Percentiles rank a stretch among this genome's conserved stretches.
These are phyloP conservation scores for Solanum pinnatisectum DNA, from an alignment of 257 asterid genomes.

Conservation along the genomic window DNA sequence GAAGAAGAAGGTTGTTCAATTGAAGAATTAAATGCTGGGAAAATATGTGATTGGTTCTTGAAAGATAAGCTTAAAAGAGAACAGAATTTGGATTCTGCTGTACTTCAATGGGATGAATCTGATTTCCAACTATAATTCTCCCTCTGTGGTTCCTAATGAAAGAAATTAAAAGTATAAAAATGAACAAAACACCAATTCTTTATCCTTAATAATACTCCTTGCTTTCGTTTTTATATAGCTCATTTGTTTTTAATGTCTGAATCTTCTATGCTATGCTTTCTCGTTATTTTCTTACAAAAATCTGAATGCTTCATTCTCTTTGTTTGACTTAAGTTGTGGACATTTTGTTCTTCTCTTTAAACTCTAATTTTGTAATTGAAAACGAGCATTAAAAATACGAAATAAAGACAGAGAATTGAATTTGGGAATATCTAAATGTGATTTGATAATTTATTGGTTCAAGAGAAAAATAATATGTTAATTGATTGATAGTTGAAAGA, in stretches of 20 bases:
- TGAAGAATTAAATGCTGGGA: conserved; percentile 78
- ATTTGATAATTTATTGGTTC: background rate
- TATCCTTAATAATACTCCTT: background rate
- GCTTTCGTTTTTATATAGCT: background rate
- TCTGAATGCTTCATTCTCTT: no score
- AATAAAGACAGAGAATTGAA: background rate
- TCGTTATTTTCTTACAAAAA: no score
- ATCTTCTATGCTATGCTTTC: background rate
- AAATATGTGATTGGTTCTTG: conserved; percentile 75
- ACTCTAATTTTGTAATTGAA: background rate
- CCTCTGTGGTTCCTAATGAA: background rate
- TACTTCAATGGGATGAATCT: conserved; percentile 74
- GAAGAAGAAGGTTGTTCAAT: conserved; percentile 78
- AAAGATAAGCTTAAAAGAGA: conserved; percentile 71
- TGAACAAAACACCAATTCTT: background rate
- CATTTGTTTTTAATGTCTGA: background rate
- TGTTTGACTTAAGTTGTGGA: background rate
- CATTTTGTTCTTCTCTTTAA: background rate
- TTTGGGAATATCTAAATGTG: no score
- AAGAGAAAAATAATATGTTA: background rate
- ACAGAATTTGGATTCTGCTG: conserved; percentile 60
- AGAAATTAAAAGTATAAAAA: background rate
- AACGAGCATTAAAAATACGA: background rate
- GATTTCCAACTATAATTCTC: conserved; percentile 22
- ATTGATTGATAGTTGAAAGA: background rate